phyloP scores from a whole-genome alignment of 257 asterid genomes.

The Ajuga chamaepitys region DNA sequence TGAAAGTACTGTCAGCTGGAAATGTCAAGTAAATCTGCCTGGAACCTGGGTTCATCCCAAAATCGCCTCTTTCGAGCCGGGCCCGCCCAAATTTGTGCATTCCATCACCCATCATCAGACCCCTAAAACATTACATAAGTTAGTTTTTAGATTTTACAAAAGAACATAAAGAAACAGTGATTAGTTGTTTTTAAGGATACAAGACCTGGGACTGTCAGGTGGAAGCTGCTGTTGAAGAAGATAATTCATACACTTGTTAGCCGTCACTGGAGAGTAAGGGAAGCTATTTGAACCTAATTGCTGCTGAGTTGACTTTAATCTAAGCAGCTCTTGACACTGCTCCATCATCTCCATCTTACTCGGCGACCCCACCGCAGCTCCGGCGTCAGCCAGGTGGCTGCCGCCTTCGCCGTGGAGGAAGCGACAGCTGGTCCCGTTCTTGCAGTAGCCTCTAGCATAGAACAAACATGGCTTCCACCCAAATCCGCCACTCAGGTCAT shows the following conservation, averaged over 20 bases:
- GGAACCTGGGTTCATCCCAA: conserved; percentile 48
- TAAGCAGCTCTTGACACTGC: conserved; percentile 44
- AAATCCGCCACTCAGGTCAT: conserved; percentile 40
- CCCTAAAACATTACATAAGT: conserved; percentile 9
- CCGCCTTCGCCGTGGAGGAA: conserved; percentile 51
- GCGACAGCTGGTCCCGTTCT: conserved; percentile 57
- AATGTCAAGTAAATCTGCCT: conserved; percentile 71
- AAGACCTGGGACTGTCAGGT: conserved; percentile 53
- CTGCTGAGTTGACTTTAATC: conserved; percentile 48
- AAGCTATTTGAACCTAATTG: conserved; percentile 33
- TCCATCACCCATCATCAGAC: conserved; percentile 41
- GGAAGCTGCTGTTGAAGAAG: conserved; percentile 48
- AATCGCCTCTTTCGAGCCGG: conserved; percentile 39
- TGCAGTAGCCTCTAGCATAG: conserved; percentile 69
- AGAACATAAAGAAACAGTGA: not conserved
- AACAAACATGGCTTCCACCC: conserved; percentile 71
- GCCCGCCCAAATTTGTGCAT: conserved; percentile 32
- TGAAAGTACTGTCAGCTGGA: conserved; percentile 65
- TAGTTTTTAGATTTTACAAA: not conserved
- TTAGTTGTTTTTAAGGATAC: not conserved
- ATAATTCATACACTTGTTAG: conserved; percentile 45
- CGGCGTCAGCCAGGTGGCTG: conserved; percentile 21
- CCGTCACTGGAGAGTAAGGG: conserved; percentile 31
- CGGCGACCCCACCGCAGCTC: conserved; percentile 38
- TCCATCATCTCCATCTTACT: conserved; percentile 50